Base-by-base conservation (phyloP, 768 basidiomycete genomes). In the Termitomyces titanicus region DNA sequence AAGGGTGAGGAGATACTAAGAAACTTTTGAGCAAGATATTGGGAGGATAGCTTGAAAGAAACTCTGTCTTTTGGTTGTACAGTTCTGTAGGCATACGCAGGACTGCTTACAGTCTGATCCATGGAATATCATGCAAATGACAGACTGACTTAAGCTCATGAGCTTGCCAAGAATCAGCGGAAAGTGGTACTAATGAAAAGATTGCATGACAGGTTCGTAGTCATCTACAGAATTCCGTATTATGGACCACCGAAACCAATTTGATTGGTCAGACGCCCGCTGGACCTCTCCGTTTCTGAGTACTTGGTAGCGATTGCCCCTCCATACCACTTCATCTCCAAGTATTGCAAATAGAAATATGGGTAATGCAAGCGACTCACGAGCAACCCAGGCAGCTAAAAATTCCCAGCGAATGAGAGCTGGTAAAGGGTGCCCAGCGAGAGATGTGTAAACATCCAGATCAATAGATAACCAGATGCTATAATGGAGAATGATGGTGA, bases 321-420 rank as follows among this genome's bases (percentile, higher is more conserved):
- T 80, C 97, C 97, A 99, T 0, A 78, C 75, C 31, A 99, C 92
- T 54, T 85, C 83, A 66, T 84, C 78, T 27, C 95, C 94, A 47
- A 86, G 70, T 38, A 99, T 82, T 6, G 91, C 96, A 58, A 87
- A 74, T 7, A 88, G 47, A 83, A 86, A 99, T 54, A 98, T 92
- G 0, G 97, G 97, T 20, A 98, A 73, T 4, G 96, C 87, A 55
- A 95, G 68, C 38, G 86, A 12, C 71, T 99, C 97, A 54, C 97
- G 80, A 18, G 79, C 72, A 17, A 76, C 67, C 93, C 94, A 99
- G 7, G 93, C 91, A 29, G 74, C 64, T 40, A 93, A 61, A 69
- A 97, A 98, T 48, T 73, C 64, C 71, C 76, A 77, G 12, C 76
- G 73, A 46, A 74, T 74, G 33, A 73, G 66, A 38, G 71, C 63